These are phyloP conservation scores for Nissolia schottii DNA, from an alignment of 306 rosid genomes.

Conservation along the genomic window DNA sequence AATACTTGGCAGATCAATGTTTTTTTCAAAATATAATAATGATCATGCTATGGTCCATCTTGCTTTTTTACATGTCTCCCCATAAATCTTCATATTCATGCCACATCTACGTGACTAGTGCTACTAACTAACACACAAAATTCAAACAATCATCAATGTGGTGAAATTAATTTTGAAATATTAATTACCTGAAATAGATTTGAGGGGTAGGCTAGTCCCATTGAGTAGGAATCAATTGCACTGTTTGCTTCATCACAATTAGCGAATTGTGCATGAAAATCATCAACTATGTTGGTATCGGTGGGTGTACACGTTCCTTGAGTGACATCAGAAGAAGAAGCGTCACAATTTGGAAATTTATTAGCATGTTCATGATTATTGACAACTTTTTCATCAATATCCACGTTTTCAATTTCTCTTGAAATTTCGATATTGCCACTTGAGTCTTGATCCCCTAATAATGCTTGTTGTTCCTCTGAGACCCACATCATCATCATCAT, in stretches of 20 bases:
- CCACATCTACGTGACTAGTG: slow-evolving; percentile 33
- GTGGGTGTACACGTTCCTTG: slow-evolving; percentile 72
- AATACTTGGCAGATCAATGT: slow-evolving; percentile 11
- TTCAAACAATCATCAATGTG: background rate
- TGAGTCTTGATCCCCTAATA: slow-evolving; percentile 43
- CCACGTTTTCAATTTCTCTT: slow-evolving; percentile 35
- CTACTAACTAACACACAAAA: slow-evolving; percentile 9
- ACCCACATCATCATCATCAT: slow-evolving; percentile 21
- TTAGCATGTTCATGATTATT: slow-evolving; percentile 38
- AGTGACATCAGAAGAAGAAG: slow-evolving; percentile 91
- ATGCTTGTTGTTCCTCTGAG: slow-evolving; percentile 32
- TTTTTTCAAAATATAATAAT: slow-evolving; percentile 31
- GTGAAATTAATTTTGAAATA: background rate
- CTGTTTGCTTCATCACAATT: slow-evolving; percentile 94
- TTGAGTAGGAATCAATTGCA: slow-evolving; percentile 43
- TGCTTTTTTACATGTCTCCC: slow-evolving; percentile 23
- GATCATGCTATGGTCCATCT: slow-evolving; percentile 35
- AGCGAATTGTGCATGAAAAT: slow-evolving; percentile 60
- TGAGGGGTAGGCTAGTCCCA: slow-evolving; percentile 46
- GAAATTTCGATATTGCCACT: slow-evolving; percentile 46
- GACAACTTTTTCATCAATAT: slow-evolving; percentile 31
- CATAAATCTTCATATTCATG: slow-evolving; percentile 13
- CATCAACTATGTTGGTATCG: slow-evolving; percentile 55
- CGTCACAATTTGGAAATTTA: slow-evolving; percentile 56
- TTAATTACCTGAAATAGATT: slow-evolving; percentile 64